A percentile compares a stretch with the other conserved stretches of the same genome.
These are phyloP conservation scores for Metschnikowia cerradonensis DNA, from an alignment of 805 yeast genomes.

Conservation along the genomic window DNA sequence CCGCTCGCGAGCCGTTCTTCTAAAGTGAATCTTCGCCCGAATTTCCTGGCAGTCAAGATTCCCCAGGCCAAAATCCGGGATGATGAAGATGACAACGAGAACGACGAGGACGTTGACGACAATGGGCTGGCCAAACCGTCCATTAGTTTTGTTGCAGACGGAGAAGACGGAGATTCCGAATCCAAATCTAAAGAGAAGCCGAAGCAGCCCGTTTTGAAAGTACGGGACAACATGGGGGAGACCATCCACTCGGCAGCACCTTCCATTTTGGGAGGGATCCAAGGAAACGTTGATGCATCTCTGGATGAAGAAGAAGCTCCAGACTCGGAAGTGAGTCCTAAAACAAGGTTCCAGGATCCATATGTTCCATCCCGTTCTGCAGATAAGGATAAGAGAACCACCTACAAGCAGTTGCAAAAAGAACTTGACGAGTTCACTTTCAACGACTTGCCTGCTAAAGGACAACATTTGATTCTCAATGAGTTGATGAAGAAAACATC, in stretches of 20 bases:
- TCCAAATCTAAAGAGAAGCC: conserved; percentile 4
- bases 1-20: conserved; percentile 32
- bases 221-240: not conserved
- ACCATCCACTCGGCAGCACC: conserved; percentile 3
- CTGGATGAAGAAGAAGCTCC: conserved; percentile 1
- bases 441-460: conserved; percentile 85
- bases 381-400: conserved; percentile 8
- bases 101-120: conserved; percentile 15
- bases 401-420: conserved; percentile 33
- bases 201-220: not conserved
- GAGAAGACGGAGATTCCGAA: conserved; percentile 17
- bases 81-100: conserved; percentile 54
- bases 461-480: conserved; percentile 85
- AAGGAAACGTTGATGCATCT: not conserved
- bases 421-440: conserved; percentile 48
- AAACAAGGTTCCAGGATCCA: not conserved
- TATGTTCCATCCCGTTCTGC: conserved; percentile 9
- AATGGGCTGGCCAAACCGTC: conserved; percentile 45
- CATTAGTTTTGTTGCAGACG: conserved; percentile 54
- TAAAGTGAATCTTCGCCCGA: conserved; percentile 46
- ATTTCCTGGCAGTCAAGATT: conserved; percentile 66
- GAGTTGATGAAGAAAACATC: conserved; percentile 75
- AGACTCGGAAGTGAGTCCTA: not conserved
- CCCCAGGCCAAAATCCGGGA: conserved; percentile 66
- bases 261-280: conserved; percentile 1